Evolutionary conservation across 805 yeast species (phyloP), one percentile per base, ranked within the genome.

Genomic region (Candida pini): DNA sequence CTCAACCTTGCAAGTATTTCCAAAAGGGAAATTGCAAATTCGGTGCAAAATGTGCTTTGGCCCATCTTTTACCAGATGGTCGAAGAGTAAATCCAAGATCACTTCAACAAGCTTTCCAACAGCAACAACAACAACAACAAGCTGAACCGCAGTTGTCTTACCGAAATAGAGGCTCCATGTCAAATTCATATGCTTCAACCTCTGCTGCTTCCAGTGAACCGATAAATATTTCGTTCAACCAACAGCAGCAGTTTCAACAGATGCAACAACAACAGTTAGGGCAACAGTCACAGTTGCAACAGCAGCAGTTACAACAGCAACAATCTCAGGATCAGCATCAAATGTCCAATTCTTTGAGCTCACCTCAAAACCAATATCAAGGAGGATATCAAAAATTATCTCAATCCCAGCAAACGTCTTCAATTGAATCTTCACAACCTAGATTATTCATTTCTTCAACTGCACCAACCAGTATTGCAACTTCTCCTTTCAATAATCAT

Each of bases 11-110:
- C 69, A 89, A 88, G 66, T 90, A 89, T 60, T 90, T 86, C 58
- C 92, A 83, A 51, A 85, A 85, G 62, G 97, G 97, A n/a, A 87
- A 88, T 54, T 90, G 98, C 62, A 88, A 88, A 62, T 90, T 90
- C 59, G 98, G 98, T 4, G 66, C 76, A 33, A 89, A 88, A 52
- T 90, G 98, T 65, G 97, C 96, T 1, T 72, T 90, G 51, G 95
- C 95, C 6, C 98, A 90, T 61, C 71, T 84, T 38, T 62, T 84
- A 26, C 94, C 96, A 0, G 95, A 89, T 50, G 96, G 96, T 1
- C 73, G 87, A n/a, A 66, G 85, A 28, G 81, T 84, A 14, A 84
- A 83, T 51, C 72, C 75, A 12, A 66, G 61, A 36, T 45, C 63
- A 4, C 34, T 56, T 14, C 64, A 61, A 15, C 43, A 62, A 36